Conservation (phyloP, 768 basidiomycete genomes). For the Kwoniella botswanensis region DNA sequence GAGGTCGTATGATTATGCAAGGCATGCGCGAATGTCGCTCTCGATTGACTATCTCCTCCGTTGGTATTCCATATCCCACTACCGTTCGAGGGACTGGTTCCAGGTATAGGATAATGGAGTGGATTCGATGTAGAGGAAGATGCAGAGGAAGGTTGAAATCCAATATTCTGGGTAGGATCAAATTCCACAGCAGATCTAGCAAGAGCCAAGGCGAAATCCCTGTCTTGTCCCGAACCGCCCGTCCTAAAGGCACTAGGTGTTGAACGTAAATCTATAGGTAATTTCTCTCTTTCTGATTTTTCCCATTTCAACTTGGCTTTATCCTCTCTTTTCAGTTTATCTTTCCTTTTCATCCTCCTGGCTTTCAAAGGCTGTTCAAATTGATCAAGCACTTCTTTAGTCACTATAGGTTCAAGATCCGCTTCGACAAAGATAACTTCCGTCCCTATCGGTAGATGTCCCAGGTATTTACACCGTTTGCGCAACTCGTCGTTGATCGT, state of each 20-base stretch:
- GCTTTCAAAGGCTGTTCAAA: constrained; percentile 83
- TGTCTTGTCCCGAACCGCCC: constrained; percentile 33
- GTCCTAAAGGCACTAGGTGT: constrained; percentile 4
- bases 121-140: constrained; percentile 21
- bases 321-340: constrained; percentile 85
- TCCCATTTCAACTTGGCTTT: constrained; percentile 78
- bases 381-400: constrained; percentile 72
- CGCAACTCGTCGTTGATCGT: constrained; percentile 85
- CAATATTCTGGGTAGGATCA: constrained; percentile 1
- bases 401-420: constrained; percentile 78
- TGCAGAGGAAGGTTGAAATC: constrained; percentile 23
- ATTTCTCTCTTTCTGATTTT: constrained; percentile 68
- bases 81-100: constrained; percentile 14
- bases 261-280: constrained; percentile 43
- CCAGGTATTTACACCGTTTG: constrained; percentile 93
- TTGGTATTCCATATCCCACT: constrained; percentile 7
- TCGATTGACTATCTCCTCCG: constrained; percentile 12
- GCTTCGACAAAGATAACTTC: constrained; percentile 95
- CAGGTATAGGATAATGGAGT: constrained; percentile 16
- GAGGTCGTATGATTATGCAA: constrained; percentile 32
- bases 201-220: constrained; percentile 51
- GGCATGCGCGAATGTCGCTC: constrained; percentile 35
- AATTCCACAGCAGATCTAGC: constrained; percentile 46
- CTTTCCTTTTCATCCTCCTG: constrained; percentile 73
- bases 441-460: constrained; percentile 85